These are phyloP conservation scores for Fraxinus floribunda DNA, from an alignment of 305 asterid genomes.

Conservation along the genomic window DNA sequence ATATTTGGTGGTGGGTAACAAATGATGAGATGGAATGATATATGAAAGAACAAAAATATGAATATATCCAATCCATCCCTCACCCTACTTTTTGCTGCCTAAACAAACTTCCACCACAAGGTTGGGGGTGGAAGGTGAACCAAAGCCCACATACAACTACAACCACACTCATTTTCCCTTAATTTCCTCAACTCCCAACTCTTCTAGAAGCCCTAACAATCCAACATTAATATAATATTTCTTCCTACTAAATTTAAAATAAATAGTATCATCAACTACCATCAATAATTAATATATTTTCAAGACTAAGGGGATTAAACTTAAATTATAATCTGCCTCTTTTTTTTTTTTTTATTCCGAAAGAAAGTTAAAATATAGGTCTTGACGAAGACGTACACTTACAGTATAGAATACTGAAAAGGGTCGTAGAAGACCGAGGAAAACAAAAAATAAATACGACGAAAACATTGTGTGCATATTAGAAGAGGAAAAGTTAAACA, in stretches of 20 bases:
- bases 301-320: slow-evolving; percentile 16
- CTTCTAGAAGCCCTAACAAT: slow-evolving; percentile 60
- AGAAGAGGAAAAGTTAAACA: background rate
- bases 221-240: background rate
- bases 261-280: slow-evolving; percentile 37
- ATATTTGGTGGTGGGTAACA: slow-evolving; percentile 46
- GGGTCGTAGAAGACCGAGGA: background rate
- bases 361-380: background rate
- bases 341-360: background rate
- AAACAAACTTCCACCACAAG: slow-evolving; percentile 53
- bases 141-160: slow-evolving; percentile 42
- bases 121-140: slow-evolving; percentile 47
- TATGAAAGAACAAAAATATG: slow-evolving; percentile 8
- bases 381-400: background rate
- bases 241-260: background rate
- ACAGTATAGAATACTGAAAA: background rate
- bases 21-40: slow-evolving; percentile 23
- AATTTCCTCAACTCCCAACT: slow-evolving; percentile 35
- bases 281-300: slow-evolving; percentile 15
- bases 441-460: background rate
- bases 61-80: slow-evolving; percentile 19
- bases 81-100: slow-evolving; percentile 24
- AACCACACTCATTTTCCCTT: slow-evolving; percentile 24
- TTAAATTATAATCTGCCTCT: background rate
- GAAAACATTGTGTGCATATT: background rate